These are phyloP conservation scores for Aspergillus novofumigatus DNA, from an alignment of 2,329 filamentous ascomycete genomes.

Conservation along the genomic window DNA sequence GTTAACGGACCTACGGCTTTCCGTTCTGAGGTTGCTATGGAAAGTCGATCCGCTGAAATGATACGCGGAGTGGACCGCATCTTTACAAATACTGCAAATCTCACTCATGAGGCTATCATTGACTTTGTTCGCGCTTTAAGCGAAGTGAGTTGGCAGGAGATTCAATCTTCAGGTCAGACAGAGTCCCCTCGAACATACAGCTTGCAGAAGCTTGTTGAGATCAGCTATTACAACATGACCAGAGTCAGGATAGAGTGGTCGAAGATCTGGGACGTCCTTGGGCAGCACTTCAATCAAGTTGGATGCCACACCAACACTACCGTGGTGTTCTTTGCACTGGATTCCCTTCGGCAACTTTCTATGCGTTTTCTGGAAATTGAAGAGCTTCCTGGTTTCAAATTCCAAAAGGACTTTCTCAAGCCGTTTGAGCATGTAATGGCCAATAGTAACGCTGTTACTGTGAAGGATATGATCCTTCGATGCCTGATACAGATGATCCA, in stretches of 20 bases:
- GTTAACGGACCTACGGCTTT: slow-evolving; percentile 52
- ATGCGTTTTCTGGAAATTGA: slow-evolving; percentile 99
- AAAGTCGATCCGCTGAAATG: slow-evolving; percentile 88
- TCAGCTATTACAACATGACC: slow-evolving; percentile 99
- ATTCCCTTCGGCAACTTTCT: slow-evolving; percentile 89
- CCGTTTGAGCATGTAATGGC: slow-evolving; percentile 97
- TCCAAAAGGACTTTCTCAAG: slow-evolving; percentile 98
- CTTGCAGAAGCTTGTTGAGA: slow-evolving; percentile 95
- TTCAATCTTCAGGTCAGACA: slow-evolving; percentile 92
- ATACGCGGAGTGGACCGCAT: slow-evolving; percentile 91
- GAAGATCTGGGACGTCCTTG: slow-evolving; percentile 95
- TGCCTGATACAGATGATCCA: slow-evolving; percentile 99
- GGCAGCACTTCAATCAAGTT: slow-evolving; percentile 96
- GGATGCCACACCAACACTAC: slow-evolving; percentile 95
- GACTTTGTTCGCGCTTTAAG: slow-evolving; percentile 89
- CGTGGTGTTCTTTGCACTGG: slow-evolving; percentile 95
- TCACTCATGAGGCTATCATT: slow-evolving; percentile 90
- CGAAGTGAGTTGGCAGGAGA: slow-evolving; percentile 98
- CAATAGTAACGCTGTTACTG: slow-evolving; percentile 83
- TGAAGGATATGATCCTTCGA: slow-evolving; percentile 95
- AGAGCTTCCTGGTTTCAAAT: slow-evolving; percentile 97
- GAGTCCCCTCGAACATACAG: slow-evolving; percentile 96
- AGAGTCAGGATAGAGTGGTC: slow-evolving; percentile 98
- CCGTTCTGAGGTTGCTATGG: slow-evolving; percentile 78
- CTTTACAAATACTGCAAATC: slow-evolving; percentile 91